Evolutionary conservation across 495 filamentous ascomycete genomes (phyloP).

Genomic region (Penicillium bialowiezense): DNA sequence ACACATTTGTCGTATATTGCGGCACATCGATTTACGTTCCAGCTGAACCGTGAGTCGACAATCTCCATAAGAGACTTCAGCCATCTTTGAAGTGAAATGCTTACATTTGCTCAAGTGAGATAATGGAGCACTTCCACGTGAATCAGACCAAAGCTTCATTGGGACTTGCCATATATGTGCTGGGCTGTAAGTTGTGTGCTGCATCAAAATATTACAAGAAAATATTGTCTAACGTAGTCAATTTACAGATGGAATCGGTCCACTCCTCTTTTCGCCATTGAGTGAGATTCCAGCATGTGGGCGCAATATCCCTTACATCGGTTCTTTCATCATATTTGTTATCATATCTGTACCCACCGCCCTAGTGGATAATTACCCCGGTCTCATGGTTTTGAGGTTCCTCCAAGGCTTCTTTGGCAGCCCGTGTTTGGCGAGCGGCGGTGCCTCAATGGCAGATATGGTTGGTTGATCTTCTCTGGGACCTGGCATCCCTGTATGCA

Average conservation of each 20-base stretch:
- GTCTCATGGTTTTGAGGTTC: conserved; percentile 45
- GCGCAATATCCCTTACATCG: conserved; percentile 44
- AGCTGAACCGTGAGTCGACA: not conserved
- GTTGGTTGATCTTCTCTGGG: conserved; percentile 24
- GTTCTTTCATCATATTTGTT: conserved; percentile 44
- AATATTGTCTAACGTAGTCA: not conserved
- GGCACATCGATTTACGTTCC: not conserved
- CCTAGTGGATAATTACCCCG: conserved; percentile 37
- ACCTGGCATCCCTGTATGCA: not conserved
- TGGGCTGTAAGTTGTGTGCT: conserved; percentile 46
- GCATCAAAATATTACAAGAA: no score
- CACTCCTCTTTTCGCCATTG: conserved; percentile 43
- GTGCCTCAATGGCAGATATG: conserved; percentile 50
- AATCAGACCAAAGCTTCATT: conserved; percentile 10
- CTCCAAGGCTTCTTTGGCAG: conserved; percentile 48
- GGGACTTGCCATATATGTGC: conserved; percentile 45
- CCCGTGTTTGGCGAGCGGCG: conserved; percentile 47
- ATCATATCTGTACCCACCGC: conserved; percentile 38
- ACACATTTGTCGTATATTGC: not conserved
- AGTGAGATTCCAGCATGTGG: conserved; percentile 45
- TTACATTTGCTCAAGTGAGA: not conserved
- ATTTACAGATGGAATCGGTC: conserved; percentile 6
- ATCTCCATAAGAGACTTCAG: not conserved
- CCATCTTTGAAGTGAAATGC: not conserved
- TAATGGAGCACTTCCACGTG: not conserved